A percentile compares a stretch with the other conserved stretches of the same genome.
phyloP scores from a whole-genome alignment of 2,329 filamentous ascomycete species.

The Neonectria coccinea region DNA sequence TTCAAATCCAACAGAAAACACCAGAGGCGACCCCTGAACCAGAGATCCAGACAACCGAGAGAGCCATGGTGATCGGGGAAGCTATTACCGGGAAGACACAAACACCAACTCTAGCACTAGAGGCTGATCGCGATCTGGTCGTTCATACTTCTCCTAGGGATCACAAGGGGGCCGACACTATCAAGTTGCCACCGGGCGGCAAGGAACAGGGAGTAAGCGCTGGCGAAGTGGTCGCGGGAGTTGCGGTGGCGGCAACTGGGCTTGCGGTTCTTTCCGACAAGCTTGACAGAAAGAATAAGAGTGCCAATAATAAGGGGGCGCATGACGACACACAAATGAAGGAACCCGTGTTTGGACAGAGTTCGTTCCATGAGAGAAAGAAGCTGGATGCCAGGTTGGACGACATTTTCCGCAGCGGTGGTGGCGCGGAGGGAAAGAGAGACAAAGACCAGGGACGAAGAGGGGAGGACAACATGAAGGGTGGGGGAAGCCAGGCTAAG shows the following conservation, averaged over 20 bases:
- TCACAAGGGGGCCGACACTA: conserved; percentile 12
- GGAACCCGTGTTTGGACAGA: conserved; percentile 7
- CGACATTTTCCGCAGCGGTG: conserved; percentile 48
- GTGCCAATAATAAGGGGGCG: conserved; percentile 41
- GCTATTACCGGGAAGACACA: background rate
- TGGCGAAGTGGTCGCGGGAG: conserved; percentile 29
- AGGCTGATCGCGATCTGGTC: background rate
- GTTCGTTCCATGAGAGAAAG: conserved; percentile 20
- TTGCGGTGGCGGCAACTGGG: conserved; percentile 46
- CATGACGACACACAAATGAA: conserved; percentile 36
- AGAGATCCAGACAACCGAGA: conserved; percentile 11
- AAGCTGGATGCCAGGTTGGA: conserved; percentile 22
- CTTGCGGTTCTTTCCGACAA: conserved; percentile 50
- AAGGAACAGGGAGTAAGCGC: conserved; percentile 25
- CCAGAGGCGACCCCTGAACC: conserved; percentile 21
- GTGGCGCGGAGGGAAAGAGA: conserved; percentile 13
- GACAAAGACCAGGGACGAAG: conserved; percentile 4
- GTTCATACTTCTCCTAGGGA: conserved; percentile 14
- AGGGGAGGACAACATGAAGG: background rate
- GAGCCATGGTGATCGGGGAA: conserved; percentile 9
- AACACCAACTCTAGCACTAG: conserved; percentile 7
- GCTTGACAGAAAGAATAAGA: conserved; percentile 46
- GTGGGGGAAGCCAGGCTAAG: conserved; percentile 1
- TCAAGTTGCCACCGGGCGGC: background rate
- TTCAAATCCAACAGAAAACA: conserved; percentile 18